A percentile compares a stretch with the other conserved stretches of the same genome.
phyloP scores from a whole-genome alignment of 2,329 filamentous ascomycete species.

The Tolypocladium pustulatum region DNA sequence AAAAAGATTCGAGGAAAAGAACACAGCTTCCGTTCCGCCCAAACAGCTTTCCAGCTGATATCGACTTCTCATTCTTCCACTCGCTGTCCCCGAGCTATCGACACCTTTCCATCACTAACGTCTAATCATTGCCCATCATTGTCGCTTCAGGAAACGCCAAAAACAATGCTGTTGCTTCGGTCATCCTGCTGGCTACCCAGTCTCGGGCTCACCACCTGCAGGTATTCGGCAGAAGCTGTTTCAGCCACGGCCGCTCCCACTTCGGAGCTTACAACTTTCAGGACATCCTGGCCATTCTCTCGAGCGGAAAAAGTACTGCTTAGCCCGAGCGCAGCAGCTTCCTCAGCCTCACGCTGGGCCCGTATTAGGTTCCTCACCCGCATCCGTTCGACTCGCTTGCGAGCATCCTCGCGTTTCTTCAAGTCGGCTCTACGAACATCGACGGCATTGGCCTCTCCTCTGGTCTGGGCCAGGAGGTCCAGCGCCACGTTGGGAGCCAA shows the following conservation, averaged over 20 bases:
- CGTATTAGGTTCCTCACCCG: neutral
- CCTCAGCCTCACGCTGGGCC: neutral
- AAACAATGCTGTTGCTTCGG: neutral
- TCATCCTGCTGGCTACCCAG: no score
- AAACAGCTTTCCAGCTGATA: neutral
- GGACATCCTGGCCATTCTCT: neutral
- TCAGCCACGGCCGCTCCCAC: neutral
- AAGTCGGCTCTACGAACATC: conserved; percentile 7
- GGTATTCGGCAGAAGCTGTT: neutral
- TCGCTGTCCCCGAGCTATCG: neutral
- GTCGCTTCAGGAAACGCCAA: neutral
- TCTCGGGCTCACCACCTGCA: neutral
- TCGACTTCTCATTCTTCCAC: neutral
- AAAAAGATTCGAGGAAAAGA: neutral
- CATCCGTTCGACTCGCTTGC: conserved; percentile 8
- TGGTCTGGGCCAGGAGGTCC: conserved; percentile 10
- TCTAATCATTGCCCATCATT: no score
- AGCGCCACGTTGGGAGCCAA: conserved; percentile 8
- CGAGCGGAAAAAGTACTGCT: neutral
- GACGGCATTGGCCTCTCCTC: conserved; percentile 5
- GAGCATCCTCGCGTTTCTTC: conserved; percentile 12
- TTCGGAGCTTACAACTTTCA: neutral
- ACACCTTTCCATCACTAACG: neutral
- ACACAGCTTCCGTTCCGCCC: neutral
- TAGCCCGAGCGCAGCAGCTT: neutral